Percentiles rank a stretch among this genome's conserved stretches.
Evolutionary conservation across 768 basidiomycete species (phyloP).

Genomic region (Trametes villosa): DNA sequence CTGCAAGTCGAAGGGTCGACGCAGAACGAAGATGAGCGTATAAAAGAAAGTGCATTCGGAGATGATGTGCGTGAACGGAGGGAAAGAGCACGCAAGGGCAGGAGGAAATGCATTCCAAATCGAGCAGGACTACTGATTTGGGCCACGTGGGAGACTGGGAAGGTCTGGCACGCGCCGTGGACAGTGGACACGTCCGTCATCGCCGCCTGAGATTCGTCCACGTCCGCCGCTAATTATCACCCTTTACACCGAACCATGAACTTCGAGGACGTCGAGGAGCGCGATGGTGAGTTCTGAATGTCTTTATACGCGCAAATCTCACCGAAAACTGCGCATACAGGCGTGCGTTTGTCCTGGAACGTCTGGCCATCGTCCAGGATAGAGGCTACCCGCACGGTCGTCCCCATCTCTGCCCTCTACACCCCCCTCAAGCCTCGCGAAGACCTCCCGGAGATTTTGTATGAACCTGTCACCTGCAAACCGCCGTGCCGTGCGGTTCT

Average conservation of each 20-base stretch:
- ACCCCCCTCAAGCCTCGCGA: slow-evolving; percentile 93
- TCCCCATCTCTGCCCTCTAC: slow-evolving; percentile 97
- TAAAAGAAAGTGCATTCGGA: too few relatives aligned
- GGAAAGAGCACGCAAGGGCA: neutral
- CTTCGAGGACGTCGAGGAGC: slow-evolving; percentile 97
- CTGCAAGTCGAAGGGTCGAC: too few relatives aligned
- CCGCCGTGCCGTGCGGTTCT: slow-evolving; percentile 96
- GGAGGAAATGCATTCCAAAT: neutral
- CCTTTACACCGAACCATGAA: slow-evolving; percentile 44
- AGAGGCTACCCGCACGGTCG: slow-evolving; percentile 96
- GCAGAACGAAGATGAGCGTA: too few relatives aligned
- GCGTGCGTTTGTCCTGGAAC: slow-evolving; percentile 97
- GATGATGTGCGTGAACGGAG: neutral
- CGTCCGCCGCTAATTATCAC: slow-evolving; percentile 7
- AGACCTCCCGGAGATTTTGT: slow-evolving; percentile 93
- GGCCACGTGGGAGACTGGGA: slow-evolving; percentile 8
- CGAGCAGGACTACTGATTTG: neutral
- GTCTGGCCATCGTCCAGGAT: slow-evolving; percentile 98
- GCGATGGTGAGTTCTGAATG: slow-evolving; percentile 71
- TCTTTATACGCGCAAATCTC: neutral
- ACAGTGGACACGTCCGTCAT: slow-evolving; percentile 21
- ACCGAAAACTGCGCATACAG: slow-evolving; percentile 43
- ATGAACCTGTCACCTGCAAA: slow-evolving; percentile 99
- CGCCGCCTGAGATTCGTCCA: slow-evolving; percentile 8
- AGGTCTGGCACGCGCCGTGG: neutral